Conservation (phyloP, 352 stramenopile species). For the Pythium grandisporangium region DNA sequence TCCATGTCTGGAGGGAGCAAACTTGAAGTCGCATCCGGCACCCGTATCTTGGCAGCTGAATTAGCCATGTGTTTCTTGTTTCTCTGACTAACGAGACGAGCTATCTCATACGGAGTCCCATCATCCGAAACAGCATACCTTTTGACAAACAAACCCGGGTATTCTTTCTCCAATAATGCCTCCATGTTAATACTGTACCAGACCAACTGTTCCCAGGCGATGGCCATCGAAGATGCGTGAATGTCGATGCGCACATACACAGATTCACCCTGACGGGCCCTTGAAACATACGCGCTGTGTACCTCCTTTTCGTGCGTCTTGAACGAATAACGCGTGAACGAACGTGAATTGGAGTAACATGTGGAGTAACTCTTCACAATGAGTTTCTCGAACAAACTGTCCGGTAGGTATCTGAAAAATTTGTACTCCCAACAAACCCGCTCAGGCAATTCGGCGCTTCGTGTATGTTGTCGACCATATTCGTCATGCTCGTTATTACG, state of each 20-base stretch:
- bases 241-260: no score
- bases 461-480: not conserved
- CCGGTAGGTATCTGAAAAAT: not conserved
- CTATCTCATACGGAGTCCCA: not conserved
- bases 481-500: not conserved
- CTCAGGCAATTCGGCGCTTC: not conserved
- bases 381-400: constrained; percentile 4
- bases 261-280: no score
- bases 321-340: not conserved
- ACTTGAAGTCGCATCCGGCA: no score
- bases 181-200: constrained; percentile 5
- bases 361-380: constrained; percentile 6
- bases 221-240: not conserved
- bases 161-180: not conserved
- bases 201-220: constrained; percentile 2
- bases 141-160: constrained; percentile 2
- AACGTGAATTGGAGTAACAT: not conserved
- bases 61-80: not conserved
- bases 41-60: no score
- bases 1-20: constrained; percentile 5
- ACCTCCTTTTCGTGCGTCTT: not conserved
- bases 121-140: not conserved
- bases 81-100: not conserved
- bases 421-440: constrained; percentile 4
- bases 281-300: no score